These are phyloP conservation scores for Salvia hispanica DNA, from an alignment of 257 asterid species.

Conservation along the genomic window DNA sequence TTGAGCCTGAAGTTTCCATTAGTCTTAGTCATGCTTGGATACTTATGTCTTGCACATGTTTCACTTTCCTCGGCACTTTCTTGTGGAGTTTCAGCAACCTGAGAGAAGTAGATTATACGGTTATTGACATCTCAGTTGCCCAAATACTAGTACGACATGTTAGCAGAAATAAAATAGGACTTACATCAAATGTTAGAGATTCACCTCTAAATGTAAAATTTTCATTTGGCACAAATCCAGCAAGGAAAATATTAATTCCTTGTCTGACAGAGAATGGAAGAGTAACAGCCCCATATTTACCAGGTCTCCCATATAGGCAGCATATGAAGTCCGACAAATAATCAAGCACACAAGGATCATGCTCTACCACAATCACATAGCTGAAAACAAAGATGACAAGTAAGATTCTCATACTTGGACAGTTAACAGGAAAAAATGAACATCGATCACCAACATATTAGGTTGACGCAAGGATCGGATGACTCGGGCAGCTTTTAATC, in stretches of 20 bases:
- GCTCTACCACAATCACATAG: too few species aligned
- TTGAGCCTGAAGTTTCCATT: conserved; percentile 90
- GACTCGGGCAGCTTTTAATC: too few species aligned
- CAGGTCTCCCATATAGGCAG: too few species aligned
- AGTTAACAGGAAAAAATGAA: too few species aligned
- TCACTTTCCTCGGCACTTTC: too few species aligned
- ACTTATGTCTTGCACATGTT: too few species aligned
- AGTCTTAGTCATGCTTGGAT: conserved; percentile 53
- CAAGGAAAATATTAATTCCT: conserved; percentile 91
- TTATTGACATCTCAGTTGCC: conserved; percentile 7
- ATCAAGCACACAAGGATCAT: too few species aligned
- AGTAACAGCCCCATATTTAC: conserved; percentile 66
- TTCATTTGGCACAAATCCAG: conserved; percentile 95
- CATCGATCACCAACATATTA: too few species aligned
- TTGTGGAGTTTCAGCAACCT: conserved; percentile 50
- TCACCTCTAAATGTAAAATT: conserved; percentile 88
- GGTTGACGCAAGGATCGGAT: too few species aligned
- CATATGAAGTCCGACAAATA: too few species aligned
- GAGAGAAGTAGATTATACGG: conserved; percentile 20
- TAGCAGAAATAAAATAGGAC: conserved; percentile 8
- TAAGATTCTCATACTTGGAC: too few species aligned
- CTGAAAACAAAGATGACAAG: too few species aligned
- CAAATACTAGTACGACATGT: neutral
- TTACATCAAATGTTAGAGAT: conserved; percentile 85
- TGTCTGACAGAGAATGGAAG: conserved; percentile 96